phyloP scores from a whole-genome alignment of 2,329 filamentous ascomycete genomes.

The Calonectria pseudoturangicola region DNA sequence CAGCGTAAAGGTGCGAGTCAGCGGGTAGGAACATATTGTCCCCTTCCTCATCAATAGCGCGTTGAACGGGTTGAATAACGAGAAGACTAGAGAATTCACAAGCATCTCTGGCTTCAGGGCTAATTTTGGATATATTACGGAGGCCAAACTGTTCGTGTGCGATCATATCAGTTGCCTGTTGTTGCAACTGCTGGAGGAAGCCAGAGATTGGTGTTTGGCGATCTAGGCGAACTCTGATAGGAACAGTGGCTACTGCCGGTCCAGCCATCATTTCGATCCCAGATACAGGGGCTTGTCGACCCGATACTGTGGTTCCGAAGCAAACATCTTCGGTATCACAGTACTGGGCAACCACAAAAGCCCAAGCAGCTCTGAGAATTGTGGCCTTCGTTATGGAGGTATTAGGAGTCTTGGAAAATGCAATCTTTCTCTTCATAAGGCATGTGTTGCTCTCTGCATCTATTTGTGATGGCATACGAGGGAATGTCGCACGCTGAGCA shows the following conservation, averaged over 20 bases:
- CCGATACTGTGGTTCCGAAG: constrained; percentile 12
- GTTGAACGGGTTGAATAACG: constrained; percentile 36
- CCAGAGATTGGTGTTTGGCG: constrained; percentile 46
- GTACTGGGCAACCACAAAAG: constrained; percentile 18
- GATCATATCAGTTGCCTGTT: constrained; percentile 38
- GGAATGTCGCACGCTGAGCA: constrained; percentile 7
- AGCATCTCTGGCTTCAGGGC: constrained; percentile 25
- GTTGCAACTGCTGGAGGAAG: constrained; percentile 58
- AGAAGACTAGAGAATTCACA: constrained; percentile 29
- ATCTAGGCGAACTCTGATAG: constrained; percentile 54
- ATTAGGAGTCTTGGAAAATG: background rate
- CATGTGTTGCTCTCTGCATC: background rate
- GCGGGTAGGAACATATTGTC: background rate
- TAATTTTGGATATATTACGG: constrained; percentile 44
- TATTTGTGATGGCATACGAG: background rate
- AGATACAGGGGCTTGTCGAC: constrained; percentile 40
- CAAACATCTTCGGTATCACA: constrained; percentile 15
- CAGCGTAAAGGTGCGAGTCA: constrained; percentile 35
- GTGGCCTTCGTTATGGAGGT: constrained; percentile 13
- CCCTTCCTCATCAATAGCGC: background rate
- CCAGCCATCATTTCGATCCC: constrained; percentile 47
- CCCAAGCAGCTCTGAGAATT: constrained; percentile 19
- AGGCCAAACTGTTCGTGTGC: constrained; percentile 40
- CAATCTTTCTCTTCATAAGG: constrained; percentile 8
- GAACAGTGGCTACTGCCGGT: constrained; percentile 58